These are phyloP conservation scores for Yarrowia sp. DNA, from an alignment of 805 yeast species.

Conservation along the genomic window DNA sequence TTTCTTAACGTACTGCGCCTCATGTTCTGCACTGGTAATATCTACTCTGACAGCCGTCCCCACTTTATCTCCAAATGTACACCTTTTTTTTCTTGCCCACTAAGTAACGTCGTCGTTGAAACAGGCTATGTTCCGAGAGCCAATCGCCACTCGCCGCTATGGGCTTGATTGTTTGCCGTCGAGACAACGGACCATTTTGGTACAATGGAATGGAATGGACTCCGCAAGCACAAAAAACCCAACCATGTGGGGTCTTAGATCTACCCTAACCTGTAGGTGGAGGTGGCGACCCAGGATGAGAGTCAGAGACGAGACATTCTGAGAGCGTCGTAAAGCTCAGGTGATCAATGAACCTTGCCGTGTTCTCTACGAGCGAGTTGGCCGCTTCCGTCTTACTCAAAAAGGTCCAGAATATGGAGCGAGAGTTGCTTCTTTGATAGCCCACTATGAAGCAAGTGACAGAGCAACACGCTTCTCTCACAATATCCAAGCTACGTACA, in stretches of 20 bases:
- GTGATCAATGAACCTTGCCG: not conserved
- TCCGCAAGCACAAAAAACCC: not conserved
- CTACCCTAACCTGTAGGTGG: constrained; percentile 21
- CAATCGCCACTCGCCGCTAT: not conserved
- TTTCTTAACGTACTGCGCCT: not conserved
- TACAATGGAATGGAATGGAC: not conserved
- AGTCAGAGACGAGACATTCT: not conserved
- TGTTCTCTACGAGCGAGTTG: not conserved
- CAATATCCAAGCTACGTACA: too few relatives aligned
- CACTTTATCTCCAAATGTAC: not conserved
- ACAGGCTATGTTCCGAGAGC: not conserved
- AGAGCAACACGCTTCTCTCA: not conserved
- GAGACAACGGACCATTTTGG: not conserved
- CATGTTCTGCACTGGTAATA: too few relatives aligned
- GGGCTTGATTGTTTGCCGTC: not conserved
- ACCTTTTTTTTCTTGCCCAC: not conserved
- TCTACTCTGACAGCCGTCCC: not conserved
- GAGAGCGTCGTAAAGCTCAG: not conserved
- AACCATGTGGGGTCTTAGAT: constrained; percentile 20
- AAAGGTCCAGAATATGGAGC: not conserved
- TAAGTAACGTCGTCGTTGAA: constrained; percentile 1
- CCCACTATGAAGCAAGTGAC: not conserved
- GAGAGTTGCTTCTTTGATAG: not conserved
- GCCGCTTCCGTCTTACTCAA: not conserved
- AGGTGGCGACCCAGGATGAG: constrained; percentile 1